These are phyloP conservation scores for Gossypioides kirkii DNA, from an alignment of 345 rosid species.

Conservation along the genomic window DNA sequence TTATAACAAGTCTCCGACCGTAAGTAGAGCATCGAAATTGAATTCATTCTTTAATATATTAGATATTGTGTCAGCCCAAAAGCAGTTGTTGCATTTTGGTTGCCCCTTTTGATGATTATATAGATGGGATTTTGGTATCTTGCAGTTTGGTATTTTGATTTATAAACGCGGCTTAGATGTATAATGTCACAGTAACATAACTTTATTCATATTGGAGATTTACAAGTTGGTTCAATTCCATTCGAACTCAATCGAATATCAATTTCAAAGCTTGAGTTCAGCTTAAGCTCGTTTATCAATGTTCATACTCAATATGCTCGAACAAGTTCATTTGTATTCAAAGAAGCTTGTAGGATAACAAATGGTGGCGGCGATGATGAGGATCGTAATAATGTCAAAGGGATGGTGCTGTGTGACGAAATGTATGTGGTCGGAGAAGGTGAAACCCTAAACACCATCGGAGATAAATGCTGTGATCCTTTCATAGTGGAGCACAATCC, in stretches of 20 bases:
- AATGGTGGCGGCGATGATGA: background rate
- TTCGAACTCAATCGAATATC: too few relatives aligned
- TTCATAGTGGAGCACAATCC: constrained; percentile 73
- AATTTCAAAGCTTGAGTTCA: too few relatives aligned
- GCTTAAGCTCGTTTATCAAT: too few relatives aligned
- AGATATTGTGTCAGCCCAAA: background rate
- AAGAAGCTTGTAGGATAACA: background rate
- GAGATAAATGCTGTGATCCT: constrained; percentile 69
- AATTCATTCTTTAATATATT: constrained; percentile 21
- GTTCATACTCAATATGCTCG: too few relatives aligned
- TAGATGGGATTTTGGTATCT: background rate
- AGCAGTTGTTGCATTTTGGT: background rate
- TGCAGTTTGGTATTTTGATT: background rate
- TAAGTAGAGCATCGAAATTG: constrained; percentile 10
- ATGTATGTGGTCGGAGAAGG: constrained; percentile 74
- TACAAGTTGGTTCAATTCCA: background rate
- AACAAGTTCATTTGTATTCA: too few relatives aligned
- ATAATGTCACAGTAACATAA: background rate
- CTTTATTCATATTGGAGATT: background rate
- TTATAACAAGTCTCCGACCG: background rate
- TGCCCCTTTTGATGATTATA: background rate
- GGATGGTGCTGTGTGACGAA: constrained; percentile 49
- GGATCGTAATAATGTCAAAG: background rate
- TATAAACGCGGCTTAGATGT: background rate
- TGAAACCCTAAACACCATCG: constrained; percentile 66